These are phyloP conservation scores for Salix koriyanagi DNA, from an alignment of 345 rosid species.

Conservation along the genomic window DNA sequence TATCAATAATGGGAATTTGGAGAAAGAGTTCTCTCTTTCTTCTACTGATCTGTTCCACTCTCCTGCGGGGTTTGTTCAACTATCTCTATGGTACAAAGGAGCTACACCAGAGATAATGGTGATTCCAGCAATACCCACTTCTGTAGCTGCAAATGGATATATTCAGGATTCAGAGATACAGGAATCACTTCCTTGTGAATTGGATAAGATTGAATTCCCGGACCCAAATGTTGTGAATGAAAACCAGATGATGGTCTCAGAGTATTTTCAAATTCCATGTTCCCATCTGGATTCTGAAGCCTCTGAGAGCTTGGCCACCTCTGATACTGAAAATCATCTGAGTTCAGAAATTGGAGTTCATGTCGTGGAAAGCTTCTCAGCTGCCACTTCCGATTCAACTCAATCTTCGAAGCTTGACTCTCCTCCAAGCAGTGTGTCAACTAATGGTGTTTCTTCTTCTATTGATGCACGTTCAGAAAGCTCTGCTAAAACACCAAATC, in stretches of 20 bases:
- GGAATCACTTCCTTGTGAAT: slow-evolving; percentile 48
- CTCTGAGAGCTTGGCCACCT: slow-evolving; percentile 58
- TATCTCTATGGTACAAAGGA: slow-evolving; percentile 78
- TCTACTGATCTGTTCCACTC: slow-evolving; percentile 94
- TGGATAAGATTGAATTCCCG: slow-evolving; percentile 91
- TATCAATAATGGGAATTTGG: slow-evolving; percentile 62
- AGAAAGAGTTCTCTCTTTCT: slow-evolving; percentile 91
- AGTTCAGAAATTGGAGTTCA: slow-evolving; percentile 41
- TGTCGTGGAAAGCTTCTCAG: slow-evolving; percentile 46
- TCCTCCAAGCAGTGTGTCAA: slow-evolving; percentile 74
- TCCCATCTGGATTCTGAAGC: slow-evolving; percentile 53
- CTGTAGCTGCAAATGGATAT: slow-evolving; percentile 37
- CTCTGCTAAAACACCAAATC: slow-evolving; percentile 31
- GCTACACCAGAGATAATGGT: slow-evolving; percentile 87
- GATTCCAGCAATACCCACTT: slow-evolving; percentile 47
- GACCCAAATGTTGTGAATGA: slow-evolving; percentile 90
- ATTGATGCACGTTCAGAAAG: slow-evolving; percentile 56
- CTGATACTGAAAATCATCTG: slow-evolving; percentile 53
- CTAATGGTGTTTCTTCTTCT: slow-evolving; percentile 67
- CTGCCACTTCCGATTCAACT: slow-evolving; percentile 40
- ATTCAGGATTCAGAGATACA: slow-evolving; percentile 40
- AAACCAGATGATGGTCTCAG: slow-evolving; percentile 93
- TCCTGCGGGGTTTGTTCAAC: slow-evolving; percentile 87
- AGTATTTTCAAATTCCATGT: slow-evolving; percentile 71
- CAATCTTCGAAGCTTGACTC: slow-evolving; percentile 61